Base-by-base conservation (phyloP, 805 yeast species). In the Spathaspora girioi region DNA sequence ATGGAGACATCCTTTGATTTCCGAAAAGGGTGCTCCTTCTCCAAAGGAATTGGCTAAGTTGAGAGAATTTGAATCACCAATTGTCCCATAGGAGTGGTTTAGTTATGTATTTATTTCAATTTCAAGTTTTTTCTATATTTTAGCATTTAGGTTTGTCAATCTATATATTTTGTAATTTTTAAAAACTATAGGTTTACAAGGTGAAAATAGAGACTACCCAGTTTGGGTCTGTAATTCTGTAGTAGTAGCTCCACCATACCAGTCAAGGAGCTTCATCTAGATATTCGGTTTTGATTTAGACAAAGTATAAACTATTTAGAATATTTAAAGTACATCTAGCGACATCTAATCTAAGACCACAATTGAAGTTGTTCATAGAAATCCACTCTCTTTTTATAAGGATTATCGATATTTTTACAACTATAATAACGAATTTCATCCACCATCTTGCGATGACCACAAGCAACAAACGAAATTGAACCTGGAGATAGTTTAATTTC, bases 301-400 rank as follows among this genome's bases (percentile, higher is more conserved):
- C n/a, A n/a, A n/a, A n/a, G n/a, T n/a, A n/a, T n/a, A n/a, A n/a
- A n/a, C n/a, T n/a, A n/a, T n/a, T n/a, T n/a, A n/a, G n/a, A n/a
- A n/a, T n/a, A n/a, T n/a, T n/a, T n/a, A n/a, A n/a, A n/a, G n/a
- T n/a, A n/a, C n/a, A n/a, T n/a, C n/a, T n/a, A n/a, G n/a, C n/a
- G n/a, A n/a, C n/a, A n/a, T n/a, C n/a, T n/a, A n/a, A n/a, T n/a
- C 71, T 38, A 50, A 40, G 50, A 45, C 96, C 96, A 88, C 12
- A 78, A 74, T 68, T 86, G 90, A 46, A 86, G 76, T 61, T 87
- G 92, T 63, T 89, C 96, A 60, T 74, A 84, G 60, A 83, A 84
- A 55, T 86, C 92, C n/a, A 87, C 79, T 42, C 88, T 76, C 48
- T 76, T 70, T 15, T 75, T 64, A 14, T 60, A 54, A 1, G 59